Conservation (phyloP, 768 basidiomycete species). For the Amanita fuliginea region DNA sequence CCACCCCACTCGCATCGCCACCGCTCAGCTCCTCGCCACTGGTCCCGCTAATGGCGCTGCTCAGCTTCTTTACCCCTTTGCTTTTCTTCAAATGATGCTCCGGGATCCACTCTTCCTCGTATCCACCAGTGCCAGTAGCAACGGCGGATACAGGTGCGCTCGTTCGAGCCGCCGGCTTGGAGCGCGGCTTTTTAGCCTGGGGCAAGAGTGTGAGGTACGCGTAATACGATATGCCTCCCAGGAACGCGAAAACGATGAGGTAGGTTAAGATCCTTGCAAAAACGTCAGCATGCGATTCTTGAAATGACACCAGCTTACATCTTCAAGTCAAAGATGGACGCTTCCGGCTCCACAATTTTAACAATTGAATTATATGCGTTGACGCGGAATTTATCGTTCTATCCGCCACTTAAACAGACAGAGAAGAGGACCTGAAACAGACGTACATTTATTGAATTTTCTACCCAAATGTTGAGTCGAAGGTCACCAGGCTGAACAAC, state of each 20-base stretch:
- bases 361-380: slow-evolving; percentile 68
- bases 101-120: slow-evolving; percentile 91
- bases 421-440: not conserved
- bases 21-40: slow-evolving; percentile 63
- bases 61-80: slow-evolving; percentile 39
- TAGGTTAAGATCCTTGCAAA: slow-evolving; percentile 52
- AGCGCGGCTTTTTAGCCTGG: slow-evolving; percentile 44
- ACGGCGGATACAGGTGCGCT: slow-evolving; percentile 49
- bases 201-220: slow-evolving; percentile 59
- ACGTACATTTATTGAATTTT: slow-evolving; percentile 53
- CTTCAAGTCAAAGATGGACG: slow-evolving; percentile 70
- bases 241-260: slow-evolving; percentile 48
- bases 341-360: slow-evolving; percentile 69
- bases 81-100: slow-evolving; percentile 72
- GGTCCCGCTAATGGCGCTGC: slow-evolving; percentile 28
- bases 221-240: slow-evolving; percentile 55
- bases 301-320: slow-evolving; percentile 39
- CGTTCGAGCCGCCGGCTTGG: slow-evolving; percentile 28
- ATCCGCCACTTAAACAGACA: slow-evolving; percentile 1
- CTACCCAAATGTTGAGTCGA: slow-evolving; percentile 66
- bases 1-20: slow-evolving; percentile 52
- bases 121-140: slow-evolving; percentile 56
- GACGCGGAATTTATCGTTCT: slow-evolving; percentile 53
- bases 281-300: not conserved
- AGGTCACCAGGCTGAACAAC: slow-evolving; percentile 57